Evolutionary conservation across 345 rosid genomes (phyloP).

Genomic region (Eucalyptus albens): DNA sequence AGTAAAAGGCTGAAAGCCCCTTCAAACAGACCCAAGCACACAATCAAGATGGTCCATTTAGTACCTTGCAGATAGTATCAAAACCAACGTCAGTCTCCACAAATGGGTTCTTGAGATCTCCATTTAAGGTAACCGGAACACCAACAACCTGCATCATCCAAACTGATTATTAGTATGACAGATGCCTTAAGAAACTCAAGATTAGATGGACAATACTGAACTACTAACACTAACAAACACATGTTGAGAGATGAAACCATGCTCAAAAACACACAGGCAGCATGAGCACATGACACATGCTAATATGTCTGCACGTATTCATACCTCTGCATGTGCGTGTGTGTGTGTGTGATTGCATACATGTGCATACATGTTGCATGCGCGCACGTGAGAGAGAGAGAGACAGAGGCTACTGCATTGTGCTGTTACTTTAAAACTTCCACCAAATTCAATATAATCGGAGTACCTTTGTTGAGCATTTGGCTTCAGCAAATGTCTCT

Average conservation of each 20-base stretch:
- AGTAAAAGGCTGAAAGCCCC: neutral
- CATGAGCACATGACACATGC: neutral
- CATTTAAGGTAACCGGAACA: constrained; percentile 94
- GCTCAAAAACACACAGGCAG: neutral
- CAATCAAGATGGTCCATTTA: neutral
- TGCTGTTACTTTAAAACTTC: neutral
- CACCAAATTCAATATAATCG: neutral
- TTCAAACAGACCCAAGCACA: neutral
- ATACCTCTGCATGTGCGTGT: neutral
- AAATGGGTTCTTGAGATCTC: constrained; percentile 96
- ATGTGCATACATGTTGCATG: neutral
- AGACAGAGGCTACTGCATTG: neutral
- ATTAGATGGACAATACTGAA: neutral
- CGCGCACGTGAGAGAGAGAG: neutral
- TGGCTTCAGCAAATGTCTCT: constrained; percentile 84
- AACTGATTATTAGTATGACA: neutral
- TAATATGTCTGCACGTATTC: neutral
- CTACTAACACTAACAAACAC: neutral
- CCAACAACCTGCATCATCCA: constrained; percentile 65
- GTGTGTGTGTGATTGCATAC: neutral
- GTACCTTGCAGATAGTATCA: constrained; percentile 97
- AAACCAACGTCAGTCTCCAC: constrained; percentile 97
- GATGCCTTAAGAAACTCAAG: neutral
- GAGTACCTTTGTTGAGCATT: constrained; percentile 82
- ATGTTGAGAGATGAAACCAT: neutral